phyloP scores from a whole-genome alignment of 2,329 filamentous ascomycete genomes.

The Venturia asperata region DNA sequence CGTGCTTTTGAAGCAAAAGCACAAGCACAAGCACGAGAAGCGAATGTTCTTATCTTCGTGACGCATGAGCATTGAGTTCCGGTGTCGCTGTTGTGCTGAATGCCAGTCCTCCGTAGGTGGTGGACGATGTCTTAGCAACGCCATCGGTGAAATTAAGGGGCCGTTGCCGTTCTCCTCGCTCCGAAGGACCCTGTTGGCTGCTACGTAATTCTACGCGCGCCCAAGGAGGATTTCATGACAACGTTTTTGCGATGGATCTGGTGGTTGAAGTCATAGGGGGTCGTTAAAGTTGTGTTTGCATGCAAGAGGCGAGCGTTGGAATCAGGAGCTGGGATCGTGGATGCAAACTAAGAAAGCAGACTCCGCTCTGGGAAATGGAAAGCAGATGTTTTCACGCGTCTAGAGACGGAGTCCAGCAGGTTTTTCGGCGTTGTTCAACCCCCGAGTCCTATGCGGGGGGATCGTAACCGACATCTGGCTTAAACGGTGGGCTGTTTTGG shows the following conservation, averaged over 20 bases:
- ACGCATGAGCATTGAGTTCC: not conserved
- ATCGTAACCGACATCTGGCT: not conserved
- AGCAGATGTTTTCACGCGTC: not conserved
- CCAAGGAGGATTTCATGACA: not conserved
- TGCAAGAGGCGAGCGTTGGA: not conserved
- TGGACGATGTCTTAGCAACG: not conserved
- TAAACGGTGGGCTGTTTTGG: not conserved
- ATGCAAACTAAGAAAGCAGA: not conserved
- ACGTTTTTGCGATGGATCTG: not conserved
- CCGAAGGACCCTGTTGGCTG: not conserved
- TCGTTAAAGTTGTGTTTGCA: not conserved
- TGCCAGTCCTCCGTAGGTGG: too few species aligned
- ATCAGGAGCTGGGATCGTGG: not conserved
- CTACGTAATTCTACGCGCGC: not conserved
- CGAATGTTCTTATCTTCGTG: not conserved
- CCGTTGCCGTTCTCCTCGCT: slow-evolving; percentile 2
- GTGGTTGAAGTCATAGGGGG: not conserved
- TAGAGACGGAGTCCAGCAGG: not conserved
- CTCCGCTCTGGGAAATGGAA: slow-evolving; percentile 2
- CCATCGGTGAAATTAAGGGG: not conserved
- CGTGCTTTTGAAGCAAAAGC: too few species aligned
- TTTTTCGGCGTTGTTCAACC: not conserved
- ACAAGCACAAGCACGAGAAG: not conserved
- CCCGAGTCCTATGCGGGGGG: not conserved
- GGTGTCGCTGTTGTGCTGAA: not conserved